These are phyloP conservation scores for Amaranthus cruentus DNA, from an alignment of 148 eudicot species.

Conservation along the genomic window DNA sequence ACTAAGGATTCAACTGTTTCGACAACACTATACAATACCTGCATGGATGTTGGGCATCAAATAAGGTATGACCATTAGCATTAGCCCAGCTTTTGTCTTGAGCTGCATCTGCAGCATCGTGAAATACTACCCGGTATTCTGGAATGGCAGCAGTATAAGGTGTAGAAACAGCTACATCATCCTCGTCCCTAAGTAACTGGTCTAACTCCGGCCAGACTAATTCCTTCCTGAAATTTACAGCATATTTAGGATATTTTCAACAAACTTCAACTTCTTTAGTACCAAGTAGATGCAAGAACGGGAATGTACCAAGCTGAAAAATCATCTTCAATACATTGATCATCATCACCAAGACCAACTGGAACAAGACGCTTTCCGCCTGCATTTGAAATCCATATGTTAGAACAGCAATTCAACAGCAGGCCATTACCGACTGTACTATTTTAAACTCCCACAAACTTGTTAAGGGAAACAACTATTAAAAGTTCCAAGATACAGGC, in stretches of 20 bases:
- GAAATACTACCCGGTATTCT: constrained; percentile 69
- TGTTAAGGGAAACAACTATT: no score
- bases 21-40: constrained; percentile 36
- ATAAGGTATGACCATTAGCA: constrained; percentile 75
- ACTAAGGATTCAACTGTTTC: background rate
- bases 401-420: background rate
- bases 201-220: constrained; percentile 95
- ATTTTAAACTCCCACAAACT: background rate
- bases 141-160: constrained; percentile 87
- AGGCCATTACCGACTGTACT: background rate
- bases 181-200: constrained; percentile 59
- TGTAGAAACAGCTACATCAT: constrained; percentile 61
- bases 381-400: background rate
- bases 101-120: constrained; percentile 38
- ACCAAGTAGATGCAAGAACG: background rate
- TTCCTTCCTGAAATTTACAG: constrained; percentile 57
- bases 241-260: background rate
- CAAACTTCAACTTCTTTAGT: background rate
- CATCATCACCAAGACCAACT: no score
- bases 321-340: background rate
- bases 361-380: no score
- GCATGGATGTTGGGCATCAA: constrained; percentile 93
- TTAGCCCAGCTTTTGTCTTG: constrained; percentile 43
- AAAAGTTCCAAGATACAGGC: no score
- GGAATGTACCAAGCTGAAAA: constrained; percentile 24